Percentiles rank a stretch among this genome's conserved stretches.
Conservation (phyloP, 2,329 filamentous ascomycete species). For the Verticillium nubilum region DNA sequence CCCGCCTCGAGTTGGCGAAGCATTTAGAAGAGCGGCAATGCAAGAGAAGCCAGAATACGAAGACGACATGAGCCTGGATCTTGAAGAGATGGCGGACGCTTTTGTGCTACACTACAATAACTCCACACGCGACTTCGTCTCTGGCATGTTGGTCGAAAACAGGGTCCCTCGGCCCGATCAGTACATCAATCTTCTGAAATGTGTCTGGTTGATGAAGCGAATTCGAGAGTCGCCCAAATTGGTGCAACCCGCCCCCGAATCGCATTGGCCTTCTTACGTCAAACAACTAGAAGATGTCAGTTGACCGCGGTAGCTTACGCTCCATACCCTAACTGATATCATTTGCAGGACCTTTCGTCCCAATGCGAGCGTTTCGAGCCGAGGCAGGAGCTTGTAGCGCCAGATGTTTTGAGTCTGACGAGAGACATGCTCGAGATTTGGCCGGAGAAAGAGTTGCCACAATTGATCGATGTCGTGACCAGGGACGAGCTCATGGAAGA, state of each 20-base stretch:
- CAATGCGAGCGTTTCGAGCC: conserved; percentile 17
- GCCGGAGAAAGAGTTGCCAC: conserved; percentile 19
- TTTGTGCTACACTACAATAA: conserved; percentile 22
- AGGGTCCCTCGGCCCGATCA: conserved; percentile 15
- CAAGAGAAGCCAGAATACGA: not conserved
- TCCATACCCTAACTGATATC: not conserved
- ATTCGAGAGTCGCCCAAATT: conserved; percentile 11
- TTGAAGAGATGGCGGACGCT: conserved; percentile 23
- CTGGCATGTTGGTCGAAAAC: conserved; percentile 20
- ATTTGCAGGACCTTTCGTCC: conserved; percentile 19
- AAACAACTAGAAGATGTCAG: conserved; percentile 25
- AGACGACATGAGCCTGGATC: not conserved
- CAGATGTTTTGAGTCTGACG: conserved; percentile 10
- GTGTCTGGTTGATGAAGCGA: conserved; percentile 21
- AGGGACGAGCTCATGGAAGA: conserved; percentile 27
- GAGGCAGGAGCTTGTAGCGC: conserved; percentile 18
- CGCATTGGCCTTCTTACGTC: conserved; percentile 29
- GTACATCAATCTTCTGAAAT: conserved; percentile 26
- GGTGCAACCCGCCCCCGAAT: conserved; percentile 11
- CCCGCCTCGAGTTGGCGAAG: conserved; percentile 16
- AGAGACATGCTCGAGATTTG: conserved; percentile 22
- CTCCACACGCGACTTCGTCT: conserved; percentile 15
- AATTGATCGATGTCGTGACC: conserved; percentile 23
- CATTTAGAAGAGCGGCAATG: conserved; percentile 5
- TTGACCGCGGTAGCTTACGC: no score